These are phyloP conservation scores for Bipolaris bicolor DNA, from an alignment of 2,329 filamentous ascomycete genomes.

Conservation along the genomic window DNA sequence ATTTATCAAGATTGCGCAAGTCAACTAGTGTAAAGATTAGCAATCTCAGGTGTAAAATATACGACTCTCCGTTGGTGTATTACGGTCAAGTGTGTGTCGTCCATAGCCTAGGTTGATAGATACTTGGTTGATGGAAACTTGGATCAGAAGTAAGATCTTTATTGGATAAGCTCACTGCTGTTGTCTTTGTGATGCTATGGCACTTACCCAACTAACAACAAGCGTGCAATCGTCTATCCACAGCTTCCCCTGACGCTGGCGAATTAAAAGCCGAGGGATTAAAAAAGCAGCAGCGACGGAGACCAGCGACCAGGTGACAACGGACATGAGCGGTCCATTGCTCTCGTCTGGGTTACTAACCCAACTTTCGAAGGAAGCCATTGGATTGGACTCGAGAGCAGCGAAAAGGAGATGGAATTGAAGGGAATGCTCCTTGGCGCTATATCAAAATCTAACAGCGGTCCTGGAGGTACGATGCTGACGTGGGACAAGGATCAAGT, in stretches of 20 bases:
- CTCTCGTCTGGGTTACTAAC: slow-evolving; percentile 17
- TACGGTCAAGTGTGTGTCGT: slow-evolving; percentile 20
- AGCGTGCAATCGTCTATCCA: slow-evolving; percentile 21
- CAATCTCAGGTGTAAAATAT: background rate
- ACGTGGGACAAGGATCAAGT: slow-evolving; percentile 12
- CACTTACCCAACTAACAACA: slow-evolving; percentile 19
- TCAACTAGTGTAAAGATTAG: slow-evolving; percentile 10
- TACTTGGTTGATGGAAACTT: slow-evolving; percentile 23
- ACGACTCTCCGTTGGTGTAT: slow-evolving; percentile 5
- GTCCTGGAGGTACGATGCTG: slow-evolving; percentile 2
- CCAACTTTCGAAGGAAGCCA: slow-evolving; percentile 11
- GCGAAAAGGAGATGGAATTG: slow-evolving; percentile 1
- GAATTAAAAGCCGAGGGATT: slow-evolving; percentile 15
- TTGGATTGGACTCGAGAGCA: slow-evolving; percentile 1
- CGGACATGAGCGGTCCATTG: slow-evolving; percentile 19
- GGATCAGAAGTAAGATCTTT: slow-evolving; percentile 16
- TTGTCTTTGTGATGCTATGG: slow-evolving; percentile 1
- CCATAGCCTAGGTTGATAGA: slow-evolving; percentile 20
- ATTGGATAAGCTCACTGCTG: slow-evolving; percentile 3
- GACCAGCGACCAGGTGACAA: slow-evolving; percentile 16
- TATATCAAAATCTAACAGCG: slow-evolving; percentile 4
- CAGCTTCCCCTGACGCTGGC: slow-evolving; percentile 19
- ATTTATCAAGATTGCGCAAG: slow-evolving; percentile 11
- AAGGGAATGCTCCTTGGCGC: slow-evolving; percentile 4
- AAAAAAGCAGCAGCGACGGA: slow-evolving; percentile 15